Evolutionary conservation across 805 yeast genomes (phyloP), one percentile per base, ranked within the genome.

Genomic region (Monosporozyma unispora): DNA sequence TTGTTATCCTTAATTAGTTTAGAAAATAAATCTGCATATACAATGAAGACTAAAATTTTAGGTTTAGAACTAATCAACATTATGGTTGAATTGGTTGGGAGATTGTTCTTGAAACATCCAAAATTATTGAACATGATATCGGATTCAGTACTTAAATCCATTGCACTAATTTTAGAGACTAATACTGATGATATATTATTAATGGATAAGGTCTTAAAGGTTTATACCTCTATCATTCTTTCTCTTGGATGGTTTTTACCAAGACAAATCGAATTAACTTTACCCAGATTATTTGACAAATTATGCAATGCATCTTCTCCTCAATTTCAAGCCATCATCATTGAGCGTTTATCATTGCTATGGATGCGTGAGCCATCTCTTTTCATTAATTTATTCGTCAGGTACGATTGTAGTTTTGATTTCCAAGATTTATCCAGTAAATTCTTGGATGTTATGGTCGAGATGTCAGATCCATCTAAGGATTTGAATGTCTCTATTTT

Each of bases 351-450:
- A 2, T 85, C 96, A 3, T 79, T 84, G 44, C 67, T 86, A 29
- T 86, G 95, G 95, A 77, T 82, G 9, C 75, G 96, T 50, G 79
- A 86, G 0, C 91, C 96, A 1, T 69, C 77, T 4, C 81, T 87
- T 50, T 88, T 89, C 64, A 78, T 87, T 14, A 77, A 80, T 44
- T 64, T 90, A 29, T 93, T 86, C 62, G 81, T 86, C 49, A 82
- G 82, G 50, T 93, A 81, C 63, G 99, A 93, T 64, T 91, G 98
- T 66, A 91, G 88, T 61, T 81, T 88, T 55, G 95, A 88, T 51
- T 79, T 90, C 55, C 76, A 83, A 2, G 96, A 93, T 62, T 67
- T 95, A 49, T 76, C 91, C 10, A 76, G 76, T 25, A 77, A 79
- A 41, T 69, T 87, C 25, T 64, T 93, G 40, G 83, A 83, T 42